Conservation (phyloP, 495 filamentous ascomycete species). For the Staphylotrichum tortipilum region DNA sequence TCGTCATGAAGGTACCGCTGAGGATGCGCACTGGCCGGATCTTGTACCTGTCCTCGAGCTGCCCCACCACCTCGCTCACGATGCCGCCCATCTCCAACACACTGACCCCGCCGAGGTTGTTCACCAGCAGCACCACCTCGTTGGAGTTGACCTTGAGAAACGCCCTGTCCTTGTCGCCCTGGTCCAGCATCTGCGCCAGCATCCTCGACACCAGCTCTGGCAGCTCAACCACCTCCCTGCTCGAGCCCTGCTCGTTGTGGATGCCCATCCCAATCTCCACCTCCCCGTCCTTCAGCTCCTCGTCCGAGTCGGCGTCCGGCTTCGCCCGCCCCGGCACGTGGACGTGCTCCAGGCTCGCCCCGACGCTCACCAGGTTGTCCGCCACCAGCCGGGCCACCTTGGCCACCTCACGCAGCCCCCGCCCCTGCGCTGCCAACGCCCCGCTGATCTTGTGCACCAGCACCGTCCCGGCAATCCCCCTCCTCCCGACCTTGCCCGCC, state of each 20-base stretch:
- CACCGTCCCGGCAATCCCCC: conserved; percentile 87
- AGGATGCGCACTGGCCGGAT: conserved; percentile 64
- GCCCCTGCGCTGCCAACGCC: conserved; percentile 70
- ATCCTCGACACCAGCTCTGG: conserved; percentile 66
- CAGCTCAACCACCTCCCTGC: conserved; percentile 56
- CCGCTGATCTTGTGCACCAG: conserved; percentile 84
- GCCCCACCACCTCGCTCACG: conserved; percentile 73
- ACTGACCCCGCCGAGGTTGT: conserved; percentile 91
- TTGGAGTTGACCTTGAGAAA: conserved; percentile 63
- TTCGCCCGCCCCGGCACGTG: conserved; percentile 74
- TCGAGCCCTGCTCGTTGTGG: conserved; percentile 89
- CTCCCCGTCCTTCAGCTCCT: conserved; percentile 55
- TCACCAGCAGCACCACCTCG: conserved; percentile 69
- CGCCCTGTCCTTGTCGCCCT: conserved; percentile 67
- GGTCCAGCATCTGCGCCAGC: conserved; percentile 73
- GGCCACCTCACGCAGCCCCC: conserved; percentile 55
- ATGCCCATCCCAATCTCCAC: conserved; percentile 98
- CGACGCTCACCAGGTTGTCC: conserved; percentile 75
- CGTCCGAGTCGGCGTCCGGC: conserved; percentile 41
- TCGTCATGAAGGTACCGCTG: conserved; percentile 69
- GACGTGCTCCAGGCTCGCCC: conserved; percentile 77
- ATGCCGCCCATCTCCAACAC: conserved; percentile 83
- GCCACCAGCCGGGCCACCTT: conserved; percentile 63
- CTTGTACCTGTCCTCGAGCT: conserved; percentile 58
- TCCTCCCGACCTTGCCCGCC: conserved; percentile 82